These are phyloP conservation scores for Lasiodiplodia hormozganensis DNA, from an alignment of 2,329 filamentous ascomycete species.

Conservation along the genomic window DNA sequence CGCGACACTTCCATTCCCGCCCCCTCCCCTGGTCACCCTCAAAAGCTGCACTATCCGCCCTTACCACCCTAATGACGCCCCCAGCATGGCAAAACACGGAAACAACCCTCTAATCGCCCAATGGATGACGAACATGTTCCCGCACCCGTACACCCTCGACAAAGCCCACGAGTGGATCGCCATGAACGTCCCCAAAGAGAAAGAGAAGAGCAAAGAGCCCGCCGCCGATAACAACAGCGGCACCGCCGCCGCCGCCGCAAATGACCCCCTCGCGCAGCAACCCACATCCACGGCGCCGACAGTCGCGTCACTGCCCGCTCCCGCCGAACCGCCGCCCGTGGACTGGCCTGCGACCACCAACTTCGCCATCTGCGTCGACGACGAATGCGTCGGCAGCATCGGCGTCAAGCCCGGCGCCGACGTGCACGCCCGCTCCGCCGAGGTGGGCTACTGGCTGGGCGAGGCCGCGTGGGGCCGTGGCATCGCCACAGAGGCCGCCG, in stretches of 20 bases:
- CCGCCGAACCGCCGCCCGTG: background rate
- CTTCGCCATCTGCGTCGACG: conserved; percentile 30
- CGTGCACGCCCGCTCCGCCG: conserved; percentile 45
- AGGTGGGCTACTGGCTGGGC: conserved; percentile 53
- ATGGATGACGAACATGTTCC: conserved; percentile 48
- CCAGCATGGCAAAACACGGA: conserved; percentile 36
- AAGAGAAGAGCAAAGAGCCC: background rate
- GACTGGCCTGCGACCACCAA: conserved; percentile 13
- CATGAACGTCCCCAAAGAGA: conserved; percentile 34
- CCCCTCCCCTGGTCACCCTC: conserved; percentile 40
- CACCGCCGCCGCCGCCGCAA: no score
- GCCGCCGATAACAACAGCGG: background rate
- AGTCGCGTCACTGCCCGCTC: background rate
- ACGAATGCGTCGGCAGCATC: conserved; percentile 44
- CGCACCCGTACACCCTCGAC: conserved; percentile 47
- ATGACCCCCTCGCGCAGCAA: conserved; percentile 7
- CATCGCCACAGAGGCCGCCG: conserved; percentile 42
- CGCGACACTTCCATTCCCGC: conserved; percentile 34
- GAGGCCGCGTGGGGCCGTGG: conserved; percentile 46
- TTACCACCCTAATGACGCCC: conserved; percentile 43
- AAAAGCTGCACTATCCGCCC: conserved; percentile 40
- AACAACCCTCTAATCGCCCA: conserved; percentile 43
- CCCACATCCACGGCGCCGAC: conserved; percentile 35
- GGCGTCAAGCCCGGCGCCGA: conserved; percentile 47
- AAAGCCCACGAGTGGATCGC: conserved; percentile 46